Evolutionary conservation across 345 rosid genomes (phyloP).

Genomic region (Camelina laxa): DNA sequence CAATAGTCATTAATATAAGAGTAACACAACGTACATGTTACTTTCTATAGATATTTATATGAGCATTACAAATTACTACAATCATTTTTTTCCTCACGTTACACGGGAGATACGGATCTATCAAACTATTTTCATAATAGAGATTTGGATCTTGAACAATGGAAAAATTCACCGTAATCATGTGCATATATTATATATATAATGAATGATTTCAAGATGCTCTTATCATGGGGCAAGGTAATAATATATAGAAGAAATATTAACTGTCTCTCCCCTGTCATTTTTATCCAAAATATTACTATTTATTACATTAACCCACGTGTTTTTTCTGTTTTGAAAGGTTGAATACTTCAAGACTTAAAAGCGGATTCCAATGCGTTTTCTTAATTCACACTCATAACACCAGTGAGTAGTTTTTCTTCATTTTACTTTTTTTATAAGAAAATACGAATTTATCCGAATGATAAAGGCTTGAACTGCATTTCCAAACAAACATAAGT

Average conservation of each 20-base stretch:
- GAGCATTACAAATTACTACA: neutral
- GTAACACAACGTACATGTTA: neutral
- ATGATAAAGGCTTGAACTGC: too few species aligned
- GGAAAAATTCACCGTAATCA: slow-evolving; percentile 4
- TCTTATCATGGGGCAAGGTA: slow-evolving; percentile 30
- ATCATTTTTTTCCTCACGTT: slow-evolving; percentile 2
- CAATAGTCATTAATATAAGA: neutral
- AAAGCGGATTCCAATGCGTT: too few species aligned
- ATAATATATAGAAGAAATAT: neutral
- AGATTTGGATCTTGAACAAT: neutral
- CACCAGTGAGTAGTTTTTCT: too few species aligned
- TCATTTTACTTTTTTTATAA: too few species aligned
- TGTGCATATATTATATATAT: slow-evolving; percentile 18
- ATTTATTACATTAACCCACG: slow-evolving; percentile 32
- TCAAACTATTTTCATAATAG: slow-evolving; percentile 1
- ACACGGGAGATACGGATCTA: slow-evolving; percentile 21
- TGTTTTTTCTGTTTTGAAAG: slow-evolving; percentile 17
- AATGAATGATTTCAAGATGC: slow-evolving; percentile 11
- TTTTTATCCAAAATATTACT: slow-evolving; percentile 25
- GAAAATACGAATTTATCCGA: too few species aligned
- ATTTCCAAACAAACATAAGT: too few species aligned
- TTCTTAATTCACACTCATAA: too few species aligned
- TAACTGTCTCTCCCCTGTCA: slow-evolving; percentile 32
- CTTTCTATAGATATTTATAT: neutral
- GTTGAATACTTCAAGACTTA: slow-evolving; percentile 28